These are phyloP conservation scores for Pedinophyceae sp. DNA, from an alignment of 139 green algal genomes.

Conservation along the genomic window DNA sequence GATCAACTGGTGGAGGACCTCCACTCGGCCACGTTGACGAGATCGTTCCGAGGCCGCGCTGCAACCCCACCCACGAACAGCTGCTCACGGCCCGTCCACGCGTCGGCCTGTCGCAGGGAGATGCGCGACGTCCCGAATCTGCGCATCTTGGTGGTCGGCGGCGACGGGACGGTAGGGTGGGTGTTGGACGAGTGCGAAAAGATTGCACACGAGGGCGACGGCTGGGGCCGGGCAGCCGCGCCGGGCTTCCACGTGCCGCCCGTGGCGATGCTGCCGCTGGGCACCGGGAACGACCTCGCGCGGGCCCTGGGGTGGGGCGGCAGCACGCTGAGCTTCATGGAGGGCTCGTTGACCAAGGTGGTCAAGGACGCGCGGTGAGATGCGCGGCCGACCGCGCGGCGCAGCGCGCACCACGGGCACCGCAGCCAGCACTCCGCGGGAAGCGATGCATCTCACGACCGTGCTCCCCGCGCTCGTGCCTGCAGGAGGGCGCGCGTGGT, in stretches of 20 bases:
- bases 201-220: conserved; percentile 1
- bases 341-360: too few species aligned
- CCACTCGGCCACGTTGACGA: too few species aligned
- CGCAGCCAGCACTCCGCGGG: too few species aligned
- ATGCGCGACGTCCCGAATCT: not conserved
- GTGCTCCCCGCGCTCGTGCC: not conserved
- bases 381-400: too few species aligned
- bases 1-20: too few species aligned
- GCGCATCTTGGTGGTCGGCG: conserved; percentile 7
- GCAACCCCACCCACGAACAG: too few species aligned
- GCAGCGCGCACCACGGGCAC: too few species aligned
- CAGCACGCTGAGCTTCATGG: not conserved
- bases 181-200: conserved; percentile 5
- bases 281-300: conserved; percentile 13
- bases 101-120: too few species aligned
- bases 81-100: too few species aligned
- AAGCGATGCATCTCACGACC: conserved; percentile 1
- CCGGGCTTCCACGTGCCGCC: not conserved
- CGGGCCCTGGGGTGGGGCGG: conserved; percentile 7
- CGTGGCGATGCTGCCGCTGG: conserved; percentile 8
- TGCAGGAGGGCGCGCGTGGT: too few species aligned
- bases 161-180: conserved; percentile 7
- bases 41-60: too few species aligned
- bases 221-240: too few species aligned
- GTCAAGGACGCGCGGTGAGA: conserved; percentile 5